These are phyloP conservation scores for Hordeum vulgare DNA, from an alignment of 176 grass and related monocot species.

Conservation along the genomic window DNA sequence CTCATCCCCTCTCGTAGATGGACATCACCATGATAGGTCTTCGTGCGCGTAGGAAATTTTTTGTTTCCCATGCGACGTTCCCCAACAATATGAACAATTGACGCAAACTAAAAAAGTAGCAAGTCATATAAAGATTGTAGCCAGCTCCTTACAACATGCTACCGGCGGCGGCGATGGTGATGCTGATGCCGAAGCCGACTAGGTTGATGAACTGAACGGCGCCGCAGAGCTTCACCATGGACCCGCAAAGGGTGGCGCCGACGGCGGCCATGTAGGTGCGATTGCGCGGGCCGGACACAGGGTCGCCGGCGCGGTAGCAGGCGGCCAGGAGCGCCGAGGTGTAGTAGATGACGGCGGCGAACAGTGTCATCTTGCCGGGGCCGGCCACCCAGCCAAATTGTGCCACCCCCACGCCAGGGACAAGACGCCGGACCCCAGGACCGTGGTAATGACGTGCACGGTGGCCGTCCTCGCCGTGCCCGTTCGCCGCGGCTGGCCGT, in stretches of 20 bases:
- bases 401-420: constrained; percentile 75
- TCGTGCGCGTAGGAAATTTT: too few species aligned
- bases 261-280: constrained; percentile 75
- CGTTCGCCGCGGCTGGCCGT: constrained; percentile 39
- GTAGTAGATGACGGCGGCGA: constrained; percentile 75
- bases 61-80: too few species aligned
- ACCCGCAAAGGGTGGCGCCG: background rate
- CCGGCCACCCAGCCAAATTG: constrained; percentile 85
- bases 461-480: constrained; percentile 87
- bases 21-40: too few species aligned
- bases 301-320: constrained; percentile 77
- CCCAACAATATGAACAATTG: too few species aligned
- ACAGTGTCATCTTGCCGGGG: constrained; percentile 54
- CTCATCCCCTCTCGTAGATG: too few species aligned
- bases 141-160: too few species aligned
- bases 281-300: constrained; percentile 46
- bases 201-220: too few species aligned
- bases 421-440: constrained; percentile 84
- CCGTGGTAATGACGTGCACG: constrained; percentile 88
- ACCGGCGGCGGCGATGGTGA: too few species aligned
- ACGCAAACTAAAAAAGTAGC: too few species aligned
- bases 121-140: too few species aligned
- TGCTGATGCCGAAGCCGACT: too few species aligned
- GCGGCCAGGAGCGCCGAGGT: constrained; percentile 65
- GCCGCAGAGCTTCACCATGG: too few species aligned